Percentiles rank a stretch among this genome's conserved stretches.
These are phyloP conservation scores for Anacardium occidentale DNA, from an alignment of 345 rosid genomes.

Conservation along the genomic window DNA sequence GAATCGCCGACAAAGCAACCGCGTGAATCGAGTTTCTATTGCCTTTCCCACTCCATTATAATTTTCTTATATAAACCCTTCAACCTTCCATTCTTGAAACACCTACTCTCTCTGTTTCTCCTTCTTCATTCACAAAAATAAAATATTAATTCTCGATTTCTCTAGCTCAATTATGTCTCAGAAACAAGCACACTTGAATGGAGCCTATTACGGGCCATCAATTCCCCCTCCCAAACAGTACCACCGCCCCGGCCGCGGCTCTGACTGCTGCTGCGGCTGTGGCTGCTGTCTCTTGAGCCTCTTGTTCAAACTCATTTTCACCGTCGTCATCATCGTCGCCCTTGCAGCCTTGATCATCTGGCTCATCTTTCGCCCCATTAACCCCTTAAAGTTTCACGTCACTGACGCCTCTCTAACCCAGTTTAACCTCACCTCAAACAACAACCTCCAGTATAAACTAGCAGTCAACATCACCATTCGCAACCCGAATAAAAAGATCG, in stretches of 20 bases:
- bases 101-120: not conserved
- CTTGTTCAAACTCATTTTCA: conserved; percentile 42
- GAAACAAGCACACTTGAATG: conserved; percentile 50
- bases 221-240: conserved; percentile 48
- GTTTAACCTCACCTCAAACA: conserved; percentile 42
- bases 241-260: conserved; percentile 50
- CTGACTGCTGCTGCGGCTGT: conserved; percentile 52
- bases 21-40: conserved; percentile 24
- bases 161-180: conserved; percentile 44
- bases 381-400: conserved; percentile 43
- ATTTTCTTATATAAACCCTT: not conserved
- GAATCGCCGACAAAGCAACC: conserved; percentile 18
- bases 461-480: conserved; percentile 47
- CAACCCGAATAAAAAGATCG: conserved; percentile 66
- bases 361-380: conserved; percentile 65
- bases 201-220: conserved; percentile 71
- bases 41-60: not conserved
- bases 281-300: conserved; percentile 59
- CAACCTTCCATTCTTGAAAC: not conserved
- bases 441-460: conserved; percentile 41
- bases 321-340: conserved; percentile 43
- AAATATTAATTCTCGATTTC: not conserved
- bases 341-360: conserved; percentile 51
- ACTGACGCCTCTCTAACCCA: conserved; percentile 48
- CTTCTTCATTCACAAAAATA: too few relatives aligned